Percentiles rank a stretch among this genome's conserved stretches.
Evolutionary conservation across 2,329 filamentous ascomycete genomes (phyloP).

Genomic region (Nemania abortiva): DNA sequence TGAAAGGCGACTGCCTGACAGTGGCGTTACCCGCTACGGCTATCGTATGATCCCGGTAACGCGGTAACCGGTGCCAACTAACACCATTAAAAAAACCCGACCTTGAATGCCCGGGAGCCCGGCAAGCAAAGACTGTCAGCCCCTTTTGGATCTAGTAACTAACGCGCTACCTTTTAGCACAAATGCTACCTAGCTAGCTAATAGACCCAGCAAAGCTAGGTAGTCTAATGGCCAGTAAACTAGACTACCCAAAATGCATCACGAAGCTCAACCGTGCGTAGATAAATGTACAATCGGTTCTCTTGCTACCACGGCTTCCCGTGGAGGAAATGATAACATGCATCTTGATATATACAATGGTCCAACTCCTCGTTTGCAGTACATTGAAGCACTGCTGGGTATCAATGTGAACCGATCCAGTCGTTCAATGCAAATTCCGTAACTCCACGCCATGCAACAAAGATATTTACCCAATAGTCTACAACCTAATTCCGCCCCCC

Average conservation of each 20-base stretch:
- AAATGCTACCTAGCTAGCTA: no score
- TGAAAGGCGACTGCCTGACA: slow-evolving; percentile 37
- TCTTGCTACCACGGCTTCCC: not conserved
- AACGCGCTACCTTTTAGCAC: not conserved
- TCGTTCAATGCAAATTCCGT: slow-evolving; percentile 25
- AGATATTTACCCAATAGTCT: slow-evolving; percentile 8
- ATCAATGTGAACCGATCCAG: slow-evolving; percentile 30
- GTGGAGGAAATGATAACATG: not conserved
- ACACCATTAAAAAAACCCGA: not conserved
- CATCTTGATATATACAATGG: slow-evolving; percentile 25
- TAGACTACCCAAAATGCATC: no score
- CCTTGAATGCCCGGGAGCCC: slow-evolving; percentile 14
- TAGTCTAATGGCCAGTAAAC: no score
- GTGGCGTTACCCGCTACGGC: slow-evolving; percentile 46
- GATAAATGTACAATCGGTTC: not conserved
- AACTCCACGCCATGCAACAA: slow-evolving; percentile 39
- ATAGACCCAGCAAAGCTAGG: no score
- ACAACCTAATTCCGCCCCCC: not conserved
- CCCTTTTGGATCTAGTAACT: not conserved
- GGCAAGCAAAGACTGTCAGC: not conserved
- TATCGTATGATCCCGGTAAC: slow-evolving; percentile 40
- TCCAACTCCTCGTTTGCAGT: slow-evolving; percentile 12
- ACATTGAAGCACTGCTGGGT: slow-evolving; percentile 26
- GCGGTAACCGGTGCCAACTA: slow-evolving; percentile 25
- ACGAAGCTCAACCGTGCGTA: not conserved